Evolutionary conservation across 352 stramenopile genomes (phyloP).

Genomic region (Pythium pectinolyticum): DNA sequence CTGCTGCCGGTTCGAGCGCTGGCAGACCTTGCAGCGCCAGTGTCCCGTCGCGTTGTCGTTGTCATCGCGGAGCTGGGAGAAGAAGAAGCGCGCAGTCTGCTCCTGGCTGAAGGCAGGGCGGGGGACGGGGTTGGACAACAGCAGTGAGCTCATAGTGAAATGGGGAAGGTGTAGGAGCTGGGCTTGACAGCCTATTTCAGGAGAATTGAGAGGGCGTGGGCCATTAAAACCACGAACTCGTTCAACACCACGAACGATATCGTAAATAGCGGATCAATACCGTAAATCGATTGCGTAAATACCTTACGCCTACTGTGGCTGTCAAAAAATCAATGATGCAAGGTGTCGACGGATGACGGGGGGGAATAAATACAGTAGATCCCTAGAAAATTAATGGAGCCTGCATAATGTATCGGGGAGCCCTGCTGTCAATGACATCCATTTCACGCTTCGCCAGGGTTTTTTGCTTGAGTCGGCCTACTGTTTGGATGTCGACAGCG

Average conservation of each 20-base stretch:
- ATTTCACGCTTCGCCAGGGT: not conserved
- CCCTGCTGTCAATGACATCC: not conserved
- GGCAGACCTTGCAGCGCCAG: slow-evolving; percentile 4
- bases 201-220: not conserved
- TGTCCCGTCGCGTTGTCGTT: not conserved
- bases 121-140: not conserved
- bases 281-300: not conserved
- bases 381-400: not conserved
- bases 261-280: not conserved
- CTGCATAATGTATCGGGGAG: not conserved
- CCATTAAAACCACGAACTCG: not conserved
- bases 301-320: not conserved
- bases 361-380: not conserved
- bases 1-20: not conserved
- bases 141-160: not conserved
- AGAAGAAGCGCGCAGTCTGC: slow-evolving; percentile 11
- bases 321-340: not conserved
- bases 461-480: not conserved
- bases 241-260: not conserved
- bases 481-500: not conserved
- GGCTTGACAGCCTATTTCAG: not conserved
- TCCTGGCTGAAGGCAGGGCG: slow-evolving; percentile 5
- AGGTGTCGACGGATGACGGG: not conserved
- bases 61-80: not conserved
- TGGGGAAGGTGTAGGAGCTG: not conserved